Evolutionary conservation across 441 rosid species (phyloP), one percentile per base, ranked within the genome.

Genomic region (Theobroma grandiflorum): DNA sequence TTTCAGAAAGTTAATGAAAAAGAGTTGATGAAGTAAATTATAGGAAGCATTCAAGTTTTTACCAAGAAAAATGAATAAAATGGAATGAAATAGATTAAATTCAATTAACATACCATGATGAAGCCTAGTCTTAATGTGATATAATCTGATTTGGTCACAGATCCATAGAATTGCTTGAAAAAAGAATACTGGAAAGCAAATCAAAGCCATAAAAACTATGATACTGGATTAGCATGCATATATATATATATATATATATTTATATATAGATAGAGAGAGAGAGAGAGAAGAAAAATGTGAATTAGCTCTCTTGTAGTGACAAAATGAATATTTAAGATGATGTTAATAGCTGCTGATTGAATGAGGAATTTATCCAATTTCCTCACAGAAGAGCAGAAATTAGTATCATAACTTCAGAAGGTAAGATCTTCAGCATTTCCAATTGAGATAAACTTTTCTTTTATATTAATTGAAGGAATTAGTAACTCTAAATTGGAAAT

Each of bases 151-250:
- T 88, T 79, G 76, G 87, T 93, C 70, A 95, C 96, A 16, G 98
- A 93, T n/a, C 82, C 94, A 86, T 90, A 83, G 78, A 97, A 95
- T 86, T 97, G 99, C 87, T 97, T 97, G 86, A 86, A 80, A 84
- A 97, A 95, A 5, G 98, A 88, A 79, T 88, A 91, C 99, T 95
- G 91, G 73, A 83, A 76, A 66, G 62, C 40, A 79, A 47, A 80
- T 61, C 61, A 49, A 50, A 59, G 55, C 18, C 66, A 50, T 42
- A 55, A 65, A 77, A 57, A 8, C 12, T 20, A 7, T 8, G 37
- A 8, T 58, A 26, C 35, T 59, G 4, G 64, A 59, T 59, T 59
- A 59, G 14, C 37, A 59, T 22, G 11, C 31, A 20, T 45, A 45
- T 45, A 0, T 1, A 8, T 8, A 45, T 45, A 45, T 6, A 45